Evolutionary conservation across 176 grass and related monocot genomes (phyloP), one percentile per base, ranked within the genome.

Genomic region (Alopecurus myosuroides): DNA sequence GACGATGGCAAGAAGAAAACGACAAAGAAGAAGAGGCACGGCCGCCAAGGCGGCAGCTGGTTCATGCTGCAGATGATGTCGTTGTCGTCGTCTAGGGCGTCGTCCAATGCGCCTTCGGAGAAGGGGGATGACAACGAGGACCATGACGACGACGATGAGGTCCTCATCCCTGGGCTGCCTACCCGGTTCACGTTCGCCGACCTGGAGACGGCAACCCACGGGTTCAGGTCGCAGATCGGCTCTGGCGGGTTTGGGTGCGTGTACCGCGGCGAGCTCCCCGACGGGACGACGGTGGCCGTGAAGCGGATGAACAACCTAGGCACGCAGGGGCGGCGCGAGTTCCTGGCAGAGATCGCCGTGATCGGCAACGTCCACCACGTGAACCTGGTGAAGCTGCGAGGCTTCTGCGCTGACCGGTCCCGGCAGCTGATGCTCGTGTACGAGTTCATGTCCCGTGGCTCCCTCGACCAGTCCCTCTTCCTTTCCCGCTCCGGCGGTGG

Each of bases 341-440:
- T 97, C 79, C 81, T 86, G 37, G 91, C 92, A 6, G 92, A 97
- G 91, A 97, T 97, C 60, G 92, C 92, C n/a, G 87, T 94, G 36
- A 94, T 97, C 85, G 88, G 95, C 77, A 97, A 91, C 85, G 88
- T 86, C 17, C 92, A 88, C 72, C 92, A 97, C 89, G 91, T 97
- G 52, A 94, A 97, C 86, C 82, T 94, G 5, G 92, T 97, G 18
- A 85, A 74, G 78, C 87, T 98, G 1, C 90, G 88, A 9, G 92
- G 95, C 2, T 98, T 90, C 88, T 98, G 95, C 79, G 76, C 92
- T 0, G 85, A 98, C 35, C 86, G 85, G 18, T 3, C 63, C 7
- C 69, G 78, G 12, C 84, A 86, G 73, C 82, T 94, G 75, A 82
- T 93, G 81, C 82, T 93, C 18, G 92, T 97, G 12, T 97, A 97